Evolutionary conservation across 2,329 filamentous ascomycete species (phyloP), one percentile per base, ranked within the genome.

Genomic region (Parasarocladium wereldwijsianum): DNA sequence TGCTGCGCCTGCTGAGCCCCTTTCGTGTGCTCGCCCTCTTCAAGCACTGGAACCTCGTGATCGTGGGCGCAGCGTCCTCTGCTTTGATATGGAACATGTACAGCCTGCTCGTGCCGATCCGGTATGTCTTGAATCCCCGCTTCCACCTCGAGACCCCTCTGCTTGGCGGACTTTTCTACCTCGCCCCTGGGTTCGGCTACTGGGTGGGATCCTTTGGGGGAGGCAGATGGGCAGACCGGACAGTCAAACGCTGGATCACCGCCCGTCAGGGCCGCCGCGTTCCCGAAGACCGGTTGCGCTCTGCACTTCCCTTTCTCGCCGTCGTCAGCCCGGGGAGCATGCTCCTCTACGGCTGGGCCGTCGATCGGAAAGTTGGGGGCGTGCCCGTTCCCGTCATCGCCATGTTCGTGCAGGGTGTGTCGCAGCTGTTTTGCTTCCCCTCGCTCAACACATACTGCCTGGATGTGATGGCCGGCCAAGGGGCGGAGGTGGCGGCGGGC

Each of bases 381-480:
- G 60, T 71, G 24, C 55, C 64, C 0, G 45, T 79, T 4, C 79
- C 78, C 0, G 75, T 84, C 3, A 61, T 84, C 6, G 69, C 71
- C 41, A 75, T 86, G 61, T 85, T 85, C 45, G 35, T 78, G 3
- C 78, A 85, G 43, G 80, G 79, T 2, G 62, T 84, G 0, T 76
- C 71, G 0, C 77, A 85, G 49, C 55, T 85, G 5, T 80, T 83
- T 44, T 80, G 76, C 41, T 85, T 84, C 43, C 78, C 78, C 0
- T 71, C 67, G 27, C 49, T 86, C 36, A 85, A 86, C 47, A 81
- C 79, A 0, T 86, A 90, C 52, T 86, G 80, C 46, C 53, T 90
- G 23, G 81, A 90, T 47, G 80, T 87, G 9, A 83, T 86, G 74
- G 77, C 47, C 0, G 62, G 62, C 2, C 59, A 67, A 17, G 71